Base-by-base conservation (phyloP, 495 filamentous ascomycete species). In the Parmelia sp. region DNA sequence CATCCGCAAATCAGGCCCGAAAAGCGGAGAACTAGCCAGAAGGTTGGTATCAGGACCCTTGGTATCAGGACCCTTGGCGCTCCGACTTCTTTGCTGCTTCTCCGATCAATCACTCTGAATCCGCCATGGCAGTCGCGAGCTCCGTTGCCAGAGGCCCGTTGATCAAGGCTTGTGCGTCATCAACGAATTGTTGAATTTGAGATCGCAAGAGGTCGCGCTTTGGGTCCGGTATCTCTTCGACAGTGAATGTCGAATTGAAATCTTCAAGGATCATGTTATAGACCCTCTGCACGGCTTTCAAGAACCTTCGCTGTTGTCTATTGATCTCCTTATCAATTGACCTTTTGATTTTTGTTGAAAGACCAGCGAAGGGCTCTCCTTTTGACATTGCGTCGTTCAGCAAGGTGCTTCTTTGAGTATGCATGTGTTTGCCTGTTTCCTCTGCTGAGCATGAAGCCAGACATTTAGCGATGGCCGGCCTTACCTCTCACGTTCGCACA, bases 161-260 rank as follows among this genome's bases (percentile, higher is more conserved):
- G 21, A 58, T 58, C 14, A n/a, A 8, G 15, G 21, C 31, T 9
- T 19, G 1, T 36, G 56, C 56, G 21, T 58, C 17, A 4, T 23
- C 33, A 3, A 58, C 56, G 25, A 58, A 58, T 11, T 8, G 35
- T 9, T 29, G 56, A 19, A 58, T 23, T 7, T 58, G 9, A 4
- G 9, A 14, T 4, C 56, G 56, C 7, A 58, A 11, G 4, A 25
- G 2, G 12, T 58, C 56, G 23, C 56, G 7, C 15, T 58, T 58
- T 11, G 56, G 56, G 23, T 58, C 15, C 1, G 62, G 53, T 19
- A 31, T 1, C 10, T 64, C 62, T 40, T 64, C 35, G 5, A 64
- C 21, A 6, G 27, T 31, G 21, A 58, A 64, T 9, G 36, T 44
- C 11, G 57, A 45, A 47, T 64, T 33, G 21, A 64, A 64, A 6